These are phyloP conservation scores for Pyrenophora teres DNA, from an alignment of 2,329 filamentous ascomycete genomes.

Conservation along the genomic window DNA sequence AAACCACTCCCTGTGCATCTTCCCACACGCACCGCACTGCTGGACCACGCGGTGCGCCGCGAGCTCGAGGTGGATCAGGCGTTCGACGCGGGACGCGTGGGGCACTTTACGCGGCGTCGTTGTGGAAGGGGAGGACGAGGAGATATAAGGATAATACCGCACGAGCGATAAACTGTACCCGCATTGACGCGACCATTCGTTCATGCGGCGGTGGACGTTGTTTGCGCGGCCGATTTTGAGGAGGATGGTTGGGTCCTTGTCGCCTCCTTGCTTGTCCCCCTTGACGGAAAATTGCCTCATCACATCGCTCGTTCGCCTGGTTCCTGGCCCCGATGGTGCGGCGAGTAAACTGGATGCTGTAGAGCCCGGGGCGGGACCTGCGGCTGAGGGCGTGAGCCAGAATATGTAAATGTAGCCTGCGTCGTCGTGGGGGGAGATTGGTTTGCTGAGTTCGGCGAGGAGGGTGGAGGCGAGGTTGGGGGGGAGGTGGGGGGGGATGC, in stretches of 20 bases:
- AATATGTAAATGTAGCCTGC: conserved; percentile 97
- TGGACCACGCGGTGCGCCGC: conserved; percentile 61
- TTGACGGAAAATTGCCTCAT: conserved; percentile 41
- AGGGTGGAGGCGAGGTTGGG: conserved; percentile 72
- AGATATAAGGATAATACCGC: conserved; percentile 85
- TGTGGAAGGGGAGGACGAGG: conserved; percentile 30
- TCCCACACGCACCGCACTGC: conserved; percentile 77
- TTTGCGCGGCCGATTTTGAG: conserved; percentile 69
- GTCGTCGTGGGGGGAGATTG: conserved; percentile 73
- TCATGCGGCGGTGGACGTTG: conserved; percentile 89
- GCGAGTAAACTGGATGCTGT: conserved; percentile 52
- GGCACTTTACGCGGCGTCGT: conserved; percentile 84
- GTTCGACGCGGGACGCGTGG: conserved; percentile 84
- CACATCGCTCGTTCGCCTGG: conserved; percentile 34
- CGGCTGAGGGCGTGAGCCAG: conserved; percentile 77
- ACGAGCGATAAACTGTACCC: conserved; percentile 86
- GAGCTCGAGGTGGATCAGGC: conserved; percentile 90
- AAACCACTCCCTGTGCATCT: conserved; percentile 93
- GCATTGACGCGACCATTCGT: conserved; percentile 93
- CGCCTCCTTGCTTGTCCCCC: too few species aligned
- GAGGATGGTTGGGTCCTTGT: too few species aligned
- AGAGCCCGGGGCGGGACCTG: conserved; percentile 58
- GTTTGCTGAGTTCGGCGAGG: conserved; percentile 76
- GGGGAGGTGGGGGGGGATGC: conserved; percentile 71
- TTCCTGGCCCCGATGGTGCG: conserved; percentile 57